Percentiles rank a stretch among this genome's conserved stretches.
Evolutionary conservation across 1,284 basidiomycete genomes (phyloP).

Genomic region (Cyathus olla): DNA sequence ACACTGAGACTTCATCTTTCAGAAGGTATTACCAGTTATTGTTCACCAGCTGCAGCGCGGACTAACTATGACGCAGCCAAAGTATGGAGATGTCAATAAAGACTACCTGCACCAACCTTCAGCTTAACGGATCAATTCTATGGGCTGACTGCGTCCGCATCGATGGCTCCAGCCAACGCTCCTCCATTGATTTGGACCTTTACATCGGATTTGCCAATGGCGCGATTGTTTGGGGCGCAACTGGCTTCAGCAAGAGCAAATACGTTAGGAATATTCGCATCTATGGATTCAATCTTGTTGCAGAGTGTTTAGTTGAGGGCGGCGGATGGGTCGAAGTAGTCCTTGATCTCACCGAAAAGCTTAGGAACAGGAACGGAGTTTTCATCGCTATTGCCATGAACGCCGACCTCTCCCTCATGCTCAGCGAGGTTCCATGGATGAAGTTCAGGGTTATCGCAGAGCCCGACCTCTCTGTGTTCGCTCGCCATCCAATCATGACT

Average conservation of each 20-base stretch:
- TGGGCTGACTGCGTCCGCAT: neutral
- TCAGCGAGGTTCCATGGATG: slow-evolving; percentile 1
- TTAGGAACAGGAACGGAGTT: neutral
- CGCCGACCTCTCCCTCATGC: neutral
- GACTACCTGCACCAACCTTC: neutral
- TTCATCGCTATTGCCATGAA: neutral
- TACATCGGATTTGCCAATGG: neutral
- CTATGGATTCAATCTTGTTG: neutral
- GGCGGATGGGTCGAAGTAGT: neutral
- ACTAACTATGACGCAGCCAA: neutral
- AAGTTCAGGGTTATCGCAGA: slow-evolving; percentile 1
- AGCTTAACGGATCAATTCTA: neutral
- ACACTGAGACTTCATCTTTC: too few species aligned
- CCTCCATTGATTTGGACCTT: neutral
- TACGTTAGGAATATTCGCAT: neutral
- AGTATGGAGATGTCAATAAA: neutral
- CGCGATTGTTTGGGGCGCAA: neutral
- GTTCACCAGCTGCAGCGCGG: too few species aligned
- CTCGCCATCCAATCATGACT: neutral
- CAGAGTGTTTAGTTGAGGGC: neutral
- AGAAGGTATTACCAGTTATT: too few species aligned
- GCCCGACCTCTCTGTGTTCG: slow-evolving; percentile 2
- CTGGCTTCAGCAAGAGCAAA: neutral
- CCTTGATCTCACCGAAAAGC: neutral
- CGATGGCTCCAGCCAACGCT: neutral